Percentiles rank a stretch among this genome's conserved stretches.
Evolutionary conservation across 805 yeast genomes (phyloP).

Genomic region (Lipomyces sp.): DNA sequence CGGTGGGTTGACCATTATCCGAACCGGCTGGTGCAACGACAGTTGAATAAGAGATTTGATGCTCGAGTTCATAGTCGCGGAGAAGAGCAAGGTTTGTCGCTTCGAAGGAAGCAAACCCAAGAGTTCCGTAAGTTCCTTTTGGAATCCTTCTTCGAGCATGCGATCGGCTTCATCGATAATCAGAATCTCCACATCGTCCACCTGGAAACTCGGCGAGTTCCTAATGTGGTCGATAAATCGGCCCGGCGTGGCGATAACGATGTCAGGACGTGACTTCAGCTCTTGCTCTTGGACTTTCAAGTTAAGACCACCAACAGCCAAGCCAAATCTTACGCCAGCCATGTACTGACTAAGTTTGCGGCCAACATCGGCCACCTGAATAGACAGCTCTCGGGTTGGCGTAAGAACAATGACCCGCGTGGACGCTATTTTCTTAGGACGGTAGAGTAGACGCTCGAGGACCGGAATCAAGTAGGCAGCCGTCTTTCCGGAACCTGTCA

Average conservation of each 20-base stretch:
- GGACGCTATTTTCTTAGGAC: conserved; percentile 79
- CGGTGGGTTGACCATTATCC: conserved; percentile 95
- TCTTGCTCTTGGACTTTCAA: conserved; percentile 94
- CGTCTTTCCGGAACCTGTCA: conserved; percentile 98
- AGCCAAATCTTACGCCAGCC: conserved; percentile 73
- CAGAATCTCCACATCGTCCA: conserved; percentile 85
- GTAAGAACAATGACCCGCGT: conserved; percentile 88
- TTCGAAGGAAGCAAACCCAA: conserved; percentile 80
- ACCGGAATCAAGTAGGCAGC: conserved; percentile 98
- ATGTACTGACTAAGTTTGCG: conserved; percentile 76
- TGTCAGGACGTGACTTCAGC: conserved; percentile 86
- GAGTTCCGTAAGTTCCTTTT: conserved; percentile 87
- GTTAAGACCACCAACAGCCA: conserved; percentile 98
- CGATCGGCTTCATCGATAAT: conserved; percentile 98
- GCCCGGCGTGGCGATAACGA: conserved; percentile 98
- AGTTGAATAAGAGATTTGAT: conserved; percentile 84
- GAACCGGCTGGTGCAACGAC: conserved; percentile 83
- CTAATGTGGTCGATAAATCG: conserved; percentile 95
- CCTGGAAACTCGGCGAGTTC: conserved; percentile 88
- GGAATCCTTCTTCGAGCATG: conserved; percentile 99
- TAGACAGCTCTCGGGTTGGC: conserved; percentile 97
- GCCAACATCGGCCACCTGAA: conserved; percentile 94
- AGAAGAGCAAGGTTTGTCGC: conserved; percentile 89
- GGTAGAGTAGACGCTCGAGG: conserved; percentile 83
- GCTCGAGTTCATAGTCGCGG: conserved; percentile 97